Conservation (phyloP, 1,284 basidiomycete species). For the Rhodotorula mucilaginosa region DNA sequence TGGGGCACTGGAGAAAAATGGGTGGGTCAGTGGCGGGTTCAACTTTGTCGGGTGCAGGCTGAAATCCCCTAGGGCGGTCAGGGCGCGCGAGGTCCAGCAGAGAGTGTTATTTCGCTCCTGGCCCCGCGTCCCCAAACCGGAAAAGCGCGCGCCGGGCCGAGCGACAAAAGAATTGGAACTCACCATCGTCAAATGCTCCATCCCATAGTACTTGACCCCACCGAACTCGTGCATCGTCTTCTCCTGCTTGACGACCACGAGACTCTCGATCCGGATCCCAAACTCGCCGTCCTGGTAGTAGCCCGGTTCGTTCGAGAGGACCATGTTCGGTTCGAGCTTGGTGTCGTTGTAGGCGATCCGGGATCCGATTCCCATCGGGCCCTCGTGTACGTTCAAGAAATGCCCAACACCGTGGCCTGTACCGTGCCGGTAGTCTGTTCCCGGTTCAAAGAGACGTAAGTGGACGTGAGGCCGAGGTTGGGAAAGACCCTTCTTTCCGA, state of each 20-base stretch:
- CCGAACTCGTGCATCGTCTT: constrained; percentile 82
- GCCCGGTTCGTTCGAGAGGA: constrained; percentile 75
- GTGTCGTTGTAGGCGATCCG: constrained; percentile 63
- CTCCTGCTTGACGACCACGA: constrained; percentile 61
- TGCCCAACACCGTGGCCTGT: constrained; percentile 90
- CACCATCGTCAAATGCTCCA: constrained; percentile 81
- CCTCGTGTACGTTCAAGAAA: constrained; percentile 66
- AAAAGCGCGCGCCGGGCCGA: too few species aligned
- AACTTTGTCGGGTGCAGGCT: too few species aligned
- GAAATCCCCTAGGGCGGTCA: background rate
- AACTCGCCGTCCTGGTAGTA: constrained; percentile 86
- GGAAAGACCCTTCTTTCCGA: constrained; percentile 51
- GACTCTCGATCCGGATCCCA: constrained; percentile 90
- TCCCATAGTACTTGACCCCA: constrained; percentile 64
- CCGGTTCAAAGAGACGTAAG: background rate
- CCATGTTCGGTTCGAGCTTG: constrained; percentile 71
- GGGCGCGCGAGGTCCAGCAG: background rate
- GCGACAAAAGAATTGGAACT: background rate
- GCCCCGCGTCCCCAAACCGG: too few species aligned
- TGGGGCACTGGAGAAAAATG: constrained; percentile 62
- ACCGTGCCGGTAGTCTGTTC: constrained; percentile 56
- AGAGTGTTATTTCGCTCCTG: background rate
- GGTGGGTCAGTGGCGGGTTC: too few species aligned
- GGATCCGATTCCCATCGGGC: constrained; percentile 58
- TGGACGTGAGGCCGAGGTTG: background rate